Conservation (phyloP, 169 alveolate species). For the Plasmodium blacklocki region DNA sequence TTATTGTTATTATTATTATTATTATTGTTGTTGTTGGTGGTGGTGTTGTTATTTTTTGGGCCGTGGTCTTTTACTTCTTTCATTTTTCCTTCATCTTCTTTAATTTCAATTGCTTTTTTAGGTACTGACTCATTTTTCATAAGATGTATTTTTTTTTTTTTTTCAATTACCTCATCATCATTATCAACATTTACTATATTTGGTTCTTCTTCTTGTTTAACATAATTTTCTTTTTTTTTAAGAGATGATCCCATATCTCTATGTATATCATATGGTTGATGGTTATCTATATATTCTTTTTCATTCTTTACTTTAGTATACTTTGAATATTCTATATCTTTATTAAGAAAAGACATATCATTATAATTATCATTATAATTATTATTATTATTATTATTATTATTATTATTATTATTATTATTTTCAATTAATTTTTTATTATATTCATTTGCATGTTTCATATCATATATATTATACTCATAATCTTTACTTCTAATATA, state of each 20-base stretch:
- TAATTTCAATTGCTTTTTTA: background rate
- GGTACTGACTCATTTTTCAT: background rate
- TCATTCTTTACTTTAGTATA: background rate
- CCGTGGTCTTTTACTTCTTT: background rate
- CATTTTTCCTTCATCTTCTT: background rate
- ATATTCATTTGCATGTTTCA: background rate
- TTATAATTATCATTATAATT: background rate
- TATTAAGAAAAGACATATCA: background rate
- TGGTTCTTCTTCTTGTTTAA: background rate
- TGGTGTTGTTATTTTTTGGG: background rate
- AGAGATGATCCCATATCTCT: no score
- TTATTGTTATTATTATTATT: background rate
- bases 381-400: background rate
- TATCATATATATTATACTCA: background rate
- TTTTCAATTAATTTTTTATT: background rate
- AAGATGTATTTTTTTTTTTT: background rate
- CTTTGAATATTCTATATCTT: background rate
- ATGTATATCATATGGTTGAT: no score
- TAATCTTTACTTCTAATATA: slow-evolving; percentile 23
- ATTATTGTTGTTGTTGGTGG: background rate
- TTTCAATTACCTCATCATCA: background rate
- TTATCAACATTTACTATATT: background rate
- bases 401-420: background rate
- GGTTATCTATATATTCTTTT: background rate
- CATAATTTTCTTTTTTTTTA: background rate